A percentile compares a stretch with the other conserved stretches of the same genome.
These are phyloP conservation scores for Fusarium floridanum DNA, from an alignment of 2,329 filamentous ascomycete genomes.

Conservation along the genomic window DNA sequence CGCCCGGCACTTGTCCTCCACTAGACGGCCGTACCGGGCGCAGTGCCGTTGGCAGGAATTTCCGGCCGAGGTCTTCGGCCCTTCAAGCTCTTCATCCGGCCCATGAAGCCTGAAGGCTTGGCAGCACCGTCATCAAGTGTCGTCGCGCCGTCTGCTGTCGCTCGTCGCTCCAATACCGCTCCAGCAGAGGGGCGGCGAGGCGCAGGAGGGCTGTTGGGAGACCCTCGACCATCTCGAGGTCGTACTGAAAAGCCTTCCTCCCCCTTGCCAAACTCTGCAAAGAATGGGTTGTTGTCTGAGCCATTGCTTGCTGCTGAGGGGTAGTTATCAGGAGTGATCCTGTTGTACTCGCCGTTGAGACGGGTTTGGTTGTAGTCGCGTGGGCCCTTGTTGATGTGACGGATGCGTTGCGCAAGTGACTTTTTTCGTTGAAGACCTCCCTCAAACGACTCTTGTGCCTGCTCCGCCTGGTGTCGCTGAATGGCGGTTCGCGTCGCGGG, in stretches of 20 bases:
- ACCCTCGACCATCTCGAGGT: conserved; percentile 53
- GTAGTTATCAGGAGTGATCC: conserved; percentile 56
- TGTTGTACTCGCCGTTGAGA: conserved; percentile 60
- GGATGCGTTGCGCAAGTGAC: conserved; percentile 91
- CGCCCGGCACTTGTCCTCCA: conserved; percentile 43
- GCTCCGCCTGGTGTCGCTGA: conserved; percentile 78
- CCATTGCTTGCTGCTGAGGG: conserved; percentile 51
- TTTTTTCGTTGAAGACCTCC: conserved; percentile 87
- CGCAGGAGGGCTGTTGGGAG: conserved; percentile 70
- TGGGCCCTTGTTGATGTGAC: conserved; percentile 81
- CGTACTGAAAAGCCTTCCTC: conserved; percentile 65
- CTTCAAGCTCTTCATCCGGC: conserved; percentile 86
- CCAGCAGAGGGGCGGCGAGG: conserved; percentile 54
- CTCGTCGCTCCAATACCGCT: conserved; percentile 71
- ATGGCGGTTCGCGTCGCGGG: conserved; percentile 87
- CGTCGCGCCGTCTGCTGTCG: conserved; percentile 69
- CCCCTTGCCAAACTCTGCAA: conserved; percentile 77
- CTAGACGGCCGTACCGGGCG: conserved; percentile 58
- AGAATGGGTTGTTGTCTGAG: conserved; percentile 78
- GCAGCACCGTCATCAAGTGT: conserved; percentile 56
- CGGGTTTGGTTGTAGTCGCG: conserved; percentile 72
- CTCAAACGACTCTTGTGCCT: conserved; percentile 69
- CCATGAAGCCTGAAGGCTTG: conserved; percentile 75
- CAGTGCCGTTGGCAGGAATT: conserved; percentile 55
- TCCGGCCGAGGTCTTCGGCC: conserved; percentile 62